These are phyloP conservation scores for Carex pumila DNA, from an alignment of 176 grass and related monocot genomes.

Conservation along the genomic window DNA sequence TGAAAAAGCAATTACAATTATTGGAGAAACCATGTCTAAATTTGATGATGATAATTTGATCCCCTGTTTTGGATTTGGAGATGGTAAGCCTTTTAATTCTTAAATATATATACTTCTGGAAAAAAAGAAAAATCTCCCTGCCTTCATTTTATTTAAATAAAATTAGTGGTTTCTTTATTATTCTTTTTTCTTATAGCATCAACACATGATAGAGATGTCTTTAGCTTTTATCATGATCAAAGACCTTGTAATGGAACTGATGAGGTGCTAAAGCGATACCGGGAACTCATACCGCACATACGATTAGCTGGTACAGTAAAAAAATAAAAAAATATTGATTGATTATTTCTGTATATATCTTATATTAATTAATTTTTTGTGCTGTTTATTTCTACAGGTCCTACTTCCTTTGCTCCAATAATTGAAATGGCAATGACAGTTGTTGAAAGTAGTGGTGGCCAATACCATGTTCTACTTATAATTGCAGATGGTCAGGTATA, in stretches of 20 bases:
- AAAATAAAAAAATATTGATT: background rate
- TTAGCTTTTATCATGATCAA: constrained; percentile 68
- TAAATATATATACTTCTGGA: background rate
- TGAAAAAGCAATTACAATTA: constrained; percentile 86
- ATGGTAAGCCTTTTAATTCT: constrained; percentile 41
- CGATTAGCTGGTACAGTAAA: constrained; percentile 69
- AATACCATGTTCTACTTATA: constrained; percentile 93
- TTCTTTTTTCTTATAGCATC: constrained; percentile 35
- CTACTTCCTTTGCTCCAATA: constrained; percentile 88
- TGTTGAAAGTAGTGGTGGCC: constrained; percentile 75
- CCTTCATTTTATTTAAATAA: background rate
- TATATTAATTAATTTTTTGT: background rate
- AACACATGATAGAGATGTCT: constrained; percentile 87
- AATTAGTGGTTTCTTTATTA: constrained; percentile 5
- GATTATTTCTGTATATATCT: background rate
- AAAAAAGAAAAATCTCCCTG: background rate
- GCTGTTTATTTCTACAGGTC: constrained; percentile 31
- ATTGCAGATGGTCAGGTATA: constrained; percentile 95
- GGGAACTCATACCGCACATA: constrained; percentile 74
- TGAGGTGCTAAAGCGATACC: constrained; percentile 56
- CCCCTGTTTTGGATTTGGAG: constrained; percentile 96
- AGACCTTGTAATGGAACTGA: constrained; percentile 75
- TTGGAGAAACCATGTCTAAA: constrained; percentile 69
- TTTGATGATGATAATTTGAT: constrained; percentile 98
- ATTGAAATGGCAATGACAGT: constrained; percentile 99